Conservation (phyloP, 148 eudicot species). For the Nyssa sinensis region DNA sequence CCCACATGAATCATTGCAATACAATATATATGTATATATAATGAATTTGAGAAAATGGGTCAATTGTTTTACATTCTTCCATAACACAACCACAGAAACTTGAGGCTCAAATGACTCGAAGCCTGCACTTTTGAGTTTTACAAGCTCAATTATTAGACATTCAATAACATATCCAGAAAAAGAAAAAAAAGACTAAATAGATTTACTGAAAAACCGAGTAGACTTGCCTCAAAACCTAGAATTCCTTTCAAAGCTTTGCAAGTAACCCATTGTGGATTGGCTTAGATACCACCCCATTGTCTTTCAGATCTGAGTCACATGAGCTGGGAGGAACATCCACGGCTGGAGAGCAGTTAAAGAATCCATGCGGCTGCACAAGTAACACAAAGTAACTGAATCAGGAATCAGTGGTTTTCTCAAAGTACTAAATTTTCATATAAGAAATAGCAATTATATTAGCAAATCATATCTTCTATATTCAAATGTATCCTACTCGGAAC, state of each 20-base stretch:
- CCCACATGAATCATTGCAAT: too few relatives aligned
- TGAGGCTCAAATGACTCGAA: background rate
- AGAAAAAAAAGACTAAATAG: too few relatives aligned
- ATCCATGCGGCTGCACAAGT: slow-evolving; percentile 60
- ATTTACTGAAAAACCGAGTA: too few relatives aligned
- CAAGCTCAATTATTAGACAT: background rate
- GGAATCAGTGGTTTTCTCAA: background rate
- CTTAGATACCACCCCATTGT: slow-evolving; percentile 41
- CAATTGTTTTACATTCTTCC: too few relatives aligned
- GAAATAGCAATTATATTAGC: background rate
- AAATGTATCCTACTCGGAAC: background rate
- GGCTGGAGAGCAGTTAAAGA: slow-evolving; percentile 70
- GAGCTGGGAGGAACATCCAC: slow-evolving; percentile 58
- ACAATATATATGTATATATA: too few relatives aligned
- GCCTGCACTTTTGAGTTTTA: background rate
- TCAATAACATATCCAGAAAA: background rate
- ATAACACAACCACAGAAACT: background rate
- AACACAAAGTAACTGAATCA: background rate
- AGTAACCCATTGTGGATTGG: slow-evolving; percentile 36
- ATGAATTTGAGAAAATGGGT: too few relatives aligned
- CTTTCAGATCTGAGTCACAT: slow-evolving; percentile 47
- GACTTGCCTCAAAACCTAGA: background rate
- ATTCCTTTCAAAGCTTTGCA: slow-evolving; percentile 31
- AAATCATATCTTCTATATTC: too few relatives aligned
- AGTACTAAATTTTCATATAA: too few relatives aligned